Conservation (phyloP, 257 asterid genomes). For the Catharanthus roseus region DNA sequence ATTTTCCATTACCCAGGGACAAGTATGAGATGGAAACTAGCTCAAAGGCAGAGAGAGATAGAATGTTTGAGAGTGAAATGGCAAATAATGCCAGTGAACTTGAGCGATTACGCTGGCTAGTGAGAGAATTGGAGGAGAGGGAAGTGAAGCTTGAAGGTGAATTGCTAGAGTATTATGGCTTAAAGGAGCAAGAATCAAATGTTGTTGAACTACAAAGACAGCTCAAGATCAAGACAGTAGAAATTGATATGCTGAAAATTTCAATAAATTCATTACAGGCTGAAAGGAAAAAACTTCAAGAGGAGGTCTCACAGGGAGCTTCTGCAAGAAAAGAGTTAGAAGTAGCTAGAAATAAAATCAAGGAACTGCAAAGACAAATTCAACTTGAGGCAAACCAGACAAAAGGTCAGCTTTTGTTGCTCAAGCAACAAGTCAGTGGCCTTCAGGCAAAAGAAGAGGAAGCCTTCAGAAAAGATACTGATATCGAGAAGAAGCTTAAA, state of each 20-base stretch:
- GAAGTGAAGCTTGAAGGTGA: constrained; percentile 94
- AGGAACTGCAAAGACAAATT: constrained; percentile 80
- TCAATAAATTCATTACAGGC: constrained; percentile 75
- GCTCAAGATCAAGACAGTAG: constrained; percentile 77
- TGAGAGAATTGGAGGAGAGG: constrained; percentile 82
- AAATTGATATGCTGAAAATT: constrained; percentile 79
- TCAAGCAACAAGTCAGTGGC: constrained; percentile 83
- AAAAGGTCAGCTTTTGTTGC: constrained; percentile 76
- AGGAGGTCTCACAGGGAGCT: constrained; percentile 65
- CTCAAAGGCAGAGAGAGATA: constrained; percentile 50
- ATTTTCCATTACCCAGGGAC: constrained; percentile 60
- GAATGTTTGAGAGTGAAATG: constrained; percentile 59
- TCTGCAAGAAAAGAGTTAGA: constrained; percentile 67
- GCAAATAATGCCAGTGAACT: constrained; percentile 65
- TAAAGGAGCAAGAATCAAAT: constrained; percentile 85
- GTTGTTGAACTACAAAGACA: constrained; percentile 71
- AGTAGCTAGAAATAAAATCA: constrained; percentile 61
- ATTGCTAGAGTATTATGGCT: constrained; percentile 79
- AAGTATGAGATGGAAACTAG: constrained; percentile 35
- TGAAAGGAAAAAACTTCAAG: constrained; percentile 89
- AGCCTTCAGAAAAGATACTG: constrained; percentile 48
- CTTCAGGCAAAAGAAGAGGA: constrained; percentile 83
- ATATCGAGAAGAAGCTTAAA: constrained; percentile 76
- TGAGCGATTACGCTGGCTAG: constrained; percentile 60
- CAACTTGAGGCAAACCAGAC: constrained; percentile 92